Conservation (phyloP, 2,329 filamentous ascomycete genomes). For the Penicillium sp. region DNA sequence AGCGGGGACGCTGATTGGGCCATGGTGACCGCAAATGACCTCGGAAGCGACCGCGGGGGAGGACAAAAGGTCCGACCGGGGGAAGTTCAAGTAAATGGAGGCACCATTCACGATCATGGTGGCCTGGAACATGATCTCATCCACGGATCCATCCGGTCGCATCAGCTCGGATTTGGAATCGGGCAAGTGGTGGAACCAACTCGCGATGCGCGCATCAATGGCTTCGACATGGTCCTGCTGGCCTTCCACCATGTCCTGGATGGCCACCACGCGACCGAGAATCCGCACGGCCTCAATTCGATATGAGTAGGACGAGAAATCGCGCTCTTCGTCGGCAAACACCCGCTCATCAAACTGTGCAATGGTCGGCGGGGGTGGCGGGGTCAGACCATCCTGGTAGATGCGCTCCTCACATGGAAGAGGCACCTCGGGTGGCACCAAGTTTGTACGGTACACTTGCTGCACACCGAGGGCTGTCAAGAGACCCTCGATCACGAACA, state of each 20-base stretch:
- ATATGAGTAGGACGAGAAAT: constrained; percentile 83
- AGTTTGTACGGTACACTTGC: constrained; percentile 63
- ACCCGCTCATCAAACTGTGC: constrained; percentile 75
- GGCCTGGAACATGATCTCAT: constrained; percentile 91
- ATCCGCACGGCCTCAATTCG: constrained; percentile 80
- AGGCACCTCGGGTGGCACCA: constrained; percentile 67
- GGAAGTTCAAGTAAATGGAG: constrained; percentile 75
- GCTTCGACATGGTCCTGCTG: constrained; percentile 61
- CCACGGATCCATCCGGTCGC: constrained; percentile 68
- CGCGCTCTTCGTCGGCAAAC: constrained; percentile 67
- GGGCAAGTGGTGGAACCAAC: constrained; percentile 81
- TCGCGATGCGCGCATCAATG: constrained; percentile 60
- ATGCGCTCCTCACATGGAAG: constrained; percentile 84
- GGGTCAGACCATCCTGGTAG: constrained; percentile 55
- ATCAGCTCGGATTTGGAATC: constrained; percentile 69
- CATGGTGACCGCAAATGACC: constrained; percentile 47
- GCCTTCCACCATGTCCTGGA: constrained; percentile 40
- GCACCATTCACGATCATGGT: constrained; percentile 71
- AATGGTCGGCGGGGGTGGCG: constrained; percentile 61
- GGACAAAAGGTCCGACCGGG: constrained; percentile 70
- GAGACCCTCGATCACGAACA: constrained; percentile 81
- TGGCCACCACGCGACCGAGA: constrained; percentile 69
- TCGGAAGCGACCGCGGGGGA: constrained; percentile 52
- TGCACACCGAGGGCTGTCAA: constrained; percentile 67
- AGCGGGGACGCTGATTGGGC: constrained; percentile 40